Base-by-base conservation (phyloP, 148 eudicot genomes). In the Drosera capensis region DNA sequence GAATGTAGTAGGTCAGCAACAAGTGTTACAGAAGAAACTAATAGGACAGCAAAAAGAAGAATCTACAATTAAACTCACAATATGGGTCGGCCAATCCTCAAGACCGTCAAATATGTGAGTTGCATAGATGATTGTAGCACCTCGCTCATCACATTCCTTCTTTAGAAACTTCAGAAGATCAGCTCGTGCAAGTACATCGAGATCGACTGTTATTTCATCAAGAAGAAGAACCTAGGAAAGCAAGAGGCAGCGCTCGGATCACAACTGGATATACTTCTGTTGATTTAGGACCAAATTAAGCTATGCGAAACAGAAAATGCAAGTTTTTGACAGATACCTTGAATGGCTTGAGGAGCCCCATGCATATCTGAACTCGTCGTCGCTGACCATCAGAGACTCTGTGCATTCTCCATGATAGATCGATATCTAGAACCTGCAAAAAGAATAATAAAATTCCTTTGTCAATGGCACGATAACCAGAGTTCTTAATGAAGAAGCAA, bases 31-130 rank as follows among this genome's bases (percentile, higher is more conserved):
- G n/a, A n/a, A n/a, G n/a, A n/a, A n/a, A n/a, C n/a, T n/a, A n/a
- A n/a, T n/a, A n/a, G n/a, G n/a, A n/a, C n/a, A n/a, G n/a, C n/a
- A n/a, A n/a, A n/a, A n/a, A n/a, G n/a, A n/a, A n/a, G n/a, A n/a
- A n/a, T n/a, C n/a, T n/a, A n/a, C n/a, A n/a, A n/a, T n/a, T n/a
- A n/a, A 28, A 60, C 73, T 58, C 58, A 83, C 97, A 39, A 88
- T 73, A 67, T 75, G 84, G 54, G 97, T 71, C 20, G 97, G 97
- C 97, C 97, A 88, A 52, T 51, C 64, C 77, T 90, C 97, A 20
- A 90, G 93, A 31, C 97, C 97, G 49, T 90, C 97, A 54, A 90
- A 90, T 56, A 90, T 84, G 60, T 90, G 97, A 29, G 95, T 90
- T 20, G 95, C 97, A 39, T 90, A 90, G 54, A 90, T 73, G 60